Percentiles rank a stretch among this genome's conserved stretches.
Evolutionary conservation across 2,329 filamentous ascomycete genomes (phyloP).

Genomic region (Metarhizium rileyi): DNA sequence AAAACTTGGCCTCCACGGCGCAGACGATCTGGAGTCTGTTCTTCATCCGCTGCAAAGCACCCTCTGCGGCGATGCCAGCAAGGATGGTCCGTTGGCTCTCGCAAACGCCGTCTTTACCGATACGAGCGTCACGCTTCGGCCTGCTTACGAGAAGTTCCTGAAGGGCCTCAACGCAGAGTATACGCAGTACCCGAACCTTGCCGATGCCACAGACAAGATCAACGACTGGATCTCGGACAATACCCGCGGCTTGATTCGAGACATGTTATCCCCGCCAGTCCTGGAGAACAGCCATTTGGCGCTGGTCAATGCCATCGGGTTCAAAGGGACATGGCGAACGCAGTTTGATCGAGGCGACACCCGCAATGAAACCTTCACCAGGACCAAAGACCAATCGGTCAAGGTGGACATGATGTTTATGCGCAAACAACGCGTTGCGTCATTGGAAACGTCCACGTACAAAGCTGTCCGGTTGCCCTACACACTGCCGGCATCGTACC

Average conservation of each 20-base stretch:
- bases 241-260: neutral
- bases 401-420: neutral
- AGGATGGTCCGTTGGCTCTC: neutral
- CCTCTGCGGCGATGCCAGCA: neutral
- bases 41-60: neutral
- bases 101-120: neutral
- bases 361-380: neutral
- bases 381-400: neutral
- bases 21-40: neutral
- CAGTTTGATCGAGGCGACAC: neutral
- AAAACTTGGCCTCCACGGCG: neutral
- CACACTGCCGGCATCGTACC: neutral
- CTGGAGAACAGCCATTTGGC: neutral
- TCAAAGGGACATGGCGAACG: neutral
- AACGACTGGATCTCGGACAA: neutral
- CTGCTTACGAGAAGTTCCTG: neutral
- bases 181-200: neutral
- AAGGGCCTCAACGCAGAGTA: neutral
- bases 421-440: neutral
- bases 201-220: neutral
- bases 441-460: neutral
- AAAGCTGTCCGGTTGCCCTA: neutral
- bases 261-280: neutral
- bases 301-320: neutral
- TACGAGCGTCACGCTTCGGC: neutral